A percentile compares a stretch with the other conserved stretches of the same genome.
phyloP scores from a whole-genome alignment of 331 rosid genomes.

The Dryas integrifolia region DNA sequence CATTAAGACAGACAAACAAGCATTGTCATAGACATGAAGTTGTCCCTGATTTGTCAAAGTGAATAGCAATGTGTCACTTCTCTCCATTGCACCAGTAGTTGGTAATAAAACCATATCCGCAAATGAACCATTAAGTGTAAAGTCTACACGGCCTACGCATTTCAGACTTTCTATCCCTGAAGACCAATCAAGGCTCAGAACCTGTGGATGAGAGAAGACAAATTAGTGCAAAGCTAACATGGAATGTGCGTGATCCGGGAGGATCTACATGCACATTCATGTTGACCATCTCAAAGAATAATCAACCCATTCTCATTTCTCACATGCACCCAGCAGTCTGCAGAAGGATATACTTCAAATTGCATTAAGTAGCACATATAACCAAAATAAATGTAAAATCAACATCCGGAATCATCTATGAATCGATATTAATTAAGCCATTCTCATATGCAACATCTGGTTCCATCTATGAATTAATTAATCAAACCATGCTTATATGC shows the following conservation, averaged over 20 bases:
- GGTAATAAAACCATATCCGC: constrained; percentile 67
- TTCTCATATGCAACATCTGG: too few species aligned
- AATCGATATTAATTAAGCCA: too few species aligned
- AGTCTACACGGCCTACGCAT: constrained; percentile 58
- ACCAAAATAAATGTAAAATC: too few species aligned
- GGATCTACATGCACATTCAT: too few species aligned
- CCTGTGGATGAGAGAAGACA: constrained; percentile 45
- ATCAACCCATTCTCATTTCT: too few species aligned
- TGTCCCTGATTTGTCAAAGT: constrained; percentile 79
- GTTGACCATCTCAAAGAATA: too few species aligned
- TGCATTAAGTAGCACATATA: background rate
- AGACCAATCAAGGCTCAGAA: constrained; percentile 73
- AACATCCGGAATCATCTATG: too few species aligned
- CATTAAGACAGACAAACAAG: constrained; percentile 50
- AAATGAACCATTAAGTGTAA: constrained; percentile 71
- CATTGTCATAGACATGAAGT: constrained; percentile 52
- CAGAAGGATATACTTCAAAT: background rate
- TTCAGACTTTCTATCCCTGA: constrained; percentile 65
- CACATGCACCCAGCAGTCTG: background rate
- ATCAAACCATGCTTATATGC: too few species aligned
- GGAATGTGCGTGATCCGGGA: background rate
- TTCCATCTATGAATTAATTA: too few species aligned
- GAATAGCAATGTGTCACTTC: constrained; percentile 46
- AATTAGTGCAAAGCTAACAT: constrained; percentile 12
- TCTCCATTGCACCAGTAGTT: constrained; percentile 38